Conservation (phyloP, 495 filamentous ascomycete genomes). For the Xylaria curta region DNA sequence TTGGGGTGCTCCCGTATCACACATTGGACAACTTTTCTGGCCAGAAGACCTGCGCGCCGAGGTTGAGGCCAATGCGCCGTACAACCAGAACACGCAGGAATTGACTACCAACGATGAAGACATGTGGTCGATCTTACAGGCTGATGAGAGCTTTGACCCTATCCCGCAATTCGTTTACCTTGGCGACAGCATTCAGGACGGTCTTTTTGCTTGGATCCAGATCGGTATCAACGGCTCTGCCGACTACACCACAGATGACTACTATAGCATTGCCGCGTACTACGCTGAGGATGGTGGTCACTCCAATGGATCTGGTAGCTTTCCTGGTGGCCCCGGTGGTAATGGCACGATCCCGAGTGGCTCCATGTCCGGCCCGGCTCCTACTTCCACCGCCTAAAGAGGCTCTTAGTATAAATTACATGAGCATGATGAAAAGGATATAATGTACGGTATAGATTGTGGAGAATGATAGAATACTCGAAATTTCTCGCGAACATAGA, state of each 20-base stretch:
- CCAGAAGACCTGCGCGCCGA: slow-evolving; percentile 61
- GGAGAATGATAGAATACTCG: background rate
- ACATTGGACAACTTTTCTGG: slow-evolving; percentile 71
- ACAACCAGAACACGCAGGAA: slow-evolving; percentile 60
- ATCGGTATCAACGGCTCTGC: slow-evolving; percentile 52
- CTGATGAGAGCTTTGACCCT: slow-evolving; percentile 59
- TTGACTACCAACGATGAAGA: slow-evolving; percentile 59
- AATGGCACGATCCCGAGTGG: slow-evolving; percentile 14
- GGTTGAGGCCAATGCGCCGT: slow-evolving; percentile 62
- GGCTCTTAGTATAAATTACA: background rate
- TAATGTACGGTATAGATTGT: background rate
- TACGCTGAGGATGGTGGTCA: slow-evolving; percentile 24
- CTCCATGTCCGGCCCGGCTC: slow-evolving; percentile 1
- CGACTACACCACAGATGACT: slow-evolving; percentile 37
- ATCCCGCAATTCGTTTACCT: slow-evolving; percentile 63
- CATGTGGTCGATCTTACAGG: slow-evolving; percentile 50
- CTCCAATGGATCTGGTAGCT: background rate
- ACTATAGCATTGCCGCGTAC: slow-evolving; percentile 29
- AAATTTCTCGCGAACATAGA: background rate
- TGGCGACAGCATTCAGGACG: slow-evolving; percentile 55
- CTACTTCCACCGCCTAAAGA: background rate
- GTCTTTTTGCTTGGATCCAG: slow-evolving; percentile 60
- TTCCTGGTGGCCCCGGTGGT: slow-evolving; percentile 30
- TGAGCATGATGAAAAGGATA: background rate
- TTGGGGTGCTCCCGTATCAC: slow-evolving; percentile 51